A percentile compares a stretch with the other conserved stretches of the same genome.
Conservation (phyloP, 495 filamentous ascomycete genomes). For the Talaromyces adpressus region DNA sequence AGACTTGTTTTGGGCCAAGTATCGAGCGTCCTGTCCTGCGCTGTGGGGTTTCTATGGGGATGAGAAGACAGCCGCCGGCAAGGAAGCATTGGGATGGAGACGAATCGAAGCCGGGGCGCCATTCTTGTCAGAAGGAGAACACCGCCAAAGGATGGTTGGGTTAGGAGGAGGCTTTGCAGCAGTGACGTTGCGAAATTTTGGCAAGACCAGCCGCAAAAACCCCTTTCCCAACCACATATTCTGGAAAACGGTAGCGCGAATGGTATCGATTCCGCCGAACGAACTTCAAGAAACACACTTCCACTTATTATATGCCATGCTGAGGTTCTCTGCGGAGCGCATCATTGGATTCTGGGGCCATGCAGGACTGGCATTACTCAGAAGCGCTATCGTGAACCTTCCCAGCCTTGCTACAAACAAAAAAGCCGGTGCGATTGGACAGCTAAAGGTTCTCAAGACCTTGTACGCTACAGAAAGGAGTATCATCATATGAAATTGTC, state of each 20-base stretch:
- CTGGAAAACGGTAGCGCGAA: constrained; percentile 67
- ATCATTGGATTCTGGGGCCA: constrained; percentile 74
- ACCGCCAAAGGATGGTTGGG: constrained; percentile 77
- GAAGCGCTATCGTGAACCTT: constrained; percentile 59
- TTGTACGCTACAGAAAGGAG: constrained; percentile 52
- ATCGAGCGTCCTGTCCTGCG: constrained; percentile 71
- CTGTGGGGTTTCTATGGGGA: constrained; percentile 77
- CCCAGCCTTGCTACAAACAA: constrained; percentile 44
- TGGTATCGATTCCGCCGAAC: constrained; percentile 60
- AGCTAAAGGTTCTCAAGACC: constrained; percentile 52
- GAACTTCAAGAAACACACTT: constrained; percentile 73
- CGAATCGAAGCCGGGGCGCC: constrained; percentile 43
- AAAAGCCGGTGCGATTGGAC: constrained; percentile 47
- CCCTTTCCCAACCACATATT: constrained; percentile 75
- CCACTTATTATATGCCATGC: constrained; percentile 67
- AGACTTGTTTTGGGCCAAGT: constrained; percentile 85
- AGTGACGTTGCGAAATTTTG: constrained; percentile 74
- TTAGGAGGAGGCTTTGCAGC: constrained; percentile 78
- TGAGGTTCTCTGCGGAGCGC: constrained; percentile 60
- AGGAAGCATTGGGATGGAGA: constrained; percentile 66
- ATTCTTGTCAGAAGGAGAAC: constrained; percentile 58
- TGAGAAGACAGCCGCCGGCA: constrained; percentile 65
- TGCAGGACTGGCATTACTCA: constrained; percentile 56
- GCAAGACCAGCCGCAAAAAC: constrained; percentile 54
- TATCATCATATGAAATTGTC: constrained; percentile 33